A percentile compares a stretch with the other conserved stretches of the same genome.
Evolutionary conservation across 1,284 basidiomycete genomes (phyloP).

Genomic region (Cutaneotrichosporon spelunceum): DNA sequence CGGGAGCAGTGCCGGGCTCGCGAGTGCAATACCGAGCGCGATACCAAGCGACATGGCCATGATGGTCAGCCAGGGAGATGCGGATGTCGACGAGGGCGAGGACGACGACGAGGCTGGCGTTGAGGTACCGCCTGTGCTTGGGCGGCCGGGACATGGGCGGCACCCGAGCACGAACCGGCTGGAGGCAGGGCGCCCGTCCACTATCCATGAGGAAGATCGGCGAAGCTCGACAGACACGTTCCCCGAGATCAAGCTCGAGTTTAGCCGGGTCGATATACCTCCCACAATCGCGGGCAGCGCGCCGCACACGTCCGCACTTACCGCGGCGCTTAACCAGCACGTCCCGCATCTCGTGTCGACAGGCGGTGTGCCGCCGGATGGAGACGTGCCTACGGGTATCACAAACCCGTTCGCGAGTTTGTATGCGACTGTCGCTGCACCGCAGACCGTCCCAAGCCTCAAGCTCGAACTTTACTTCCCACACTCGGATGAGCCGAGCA

Average conservation of each 20-base stretch:
- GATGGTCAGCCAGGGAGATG: conserved; percentile 16
- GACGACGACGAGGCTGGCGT: conserved; percentile 33
- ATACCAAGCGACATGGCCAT: conserved; percentile 28
- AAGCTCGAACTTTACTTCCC: conserved; percentile 84
- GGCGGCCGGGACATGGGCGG: conserved; percentile 1
- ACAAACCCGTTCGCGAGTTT: conserved; percentile 51
- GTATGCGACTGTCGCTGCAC: conserved; percentile 52
- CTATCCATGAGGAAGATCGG: conserved; percentile 25
- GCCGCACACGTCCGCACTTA: conserved; percentile 34
- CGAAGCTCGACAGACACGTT: conserved; percentile 31
- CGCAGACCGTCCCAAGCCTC: conserved; percentile 50
- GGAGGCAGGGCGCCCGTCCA: conserved; percentile 12
- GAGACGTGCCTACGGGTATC: background rate
- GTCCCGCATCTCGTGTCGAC: conserved; percentile 40
- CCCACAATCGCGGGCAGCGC: background rate
- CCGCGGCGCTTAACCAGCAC: conserved; percentile 41
- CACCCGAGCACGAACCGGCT: conserved; percentile 1
- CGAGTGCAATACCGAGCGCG: conserved; percentile 16
- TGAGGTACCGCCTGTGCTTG: background rate
- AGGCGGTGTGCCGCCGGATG: conserved; percentile 9
- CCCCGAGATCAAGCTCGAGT: conserved; percentile 25
- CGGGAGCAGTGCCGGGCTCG: conserved; percentile 20
- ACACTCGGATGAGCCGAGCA: conserved; percentile 62
- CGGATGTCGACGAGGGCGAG: conserved; percentile 24
- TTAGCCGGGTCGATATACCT: conserved; percentile 14